Base-by-base conservation (phyloP, 2,329 filamentous ascomycete species). In the Exophiala sideris region DNA sequence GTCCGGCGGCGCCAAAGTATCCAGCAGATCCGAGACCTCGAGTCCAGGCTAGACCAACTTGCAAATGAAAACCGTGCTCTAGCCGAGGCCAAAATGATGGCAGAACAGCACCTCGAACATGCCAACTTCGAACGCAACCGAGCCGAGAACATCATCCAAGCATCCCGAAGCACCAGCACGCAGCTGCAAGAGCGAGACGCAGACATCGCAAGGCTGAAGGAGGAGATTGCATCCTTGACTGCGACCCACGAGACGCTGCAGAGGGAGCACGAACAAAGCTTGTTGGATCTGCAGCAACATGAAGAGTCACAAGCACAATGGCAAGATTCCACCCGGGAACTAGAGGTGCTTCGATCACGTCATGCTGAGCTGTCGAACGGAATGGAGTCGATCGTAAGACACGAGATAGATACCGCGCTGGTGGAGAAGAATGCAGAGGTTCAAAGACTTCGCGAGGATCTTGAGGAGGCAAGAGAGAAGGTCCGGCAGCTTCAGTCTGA, bases 1-100 rank as follows among this genome's bases (percentile, higher is more conserved):
- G 88, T 99, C 82, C 91, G 92, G 65, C 91, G 92, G 69, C 89
- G 92, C 68, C 94, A 96, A 74, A 97, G 92, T 79, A 92, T 97
- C 86, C 92, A 97, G 75, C 85, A 92, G 50, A 85, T 97, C 57
- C 75, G 81, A 68, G 92, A 99, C 66, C 85, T 99, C 68, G 91
- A 97, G 76, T 79, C 83, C 56, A 84, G 82, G 66, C 81, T 99
- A 65, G 90, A 96, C 64, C 87, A 92, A 71, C 79, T 99, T 61
- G 78, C 87, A 38, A 84, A 86, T 18, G 92, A 99, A 70, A 97
- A 97, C 68, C 85, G 86, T 52, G 76, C 84, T 58, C 83, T 99
- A 24, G 79, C 83, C 63, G 86, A 91, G 45, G 86, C 88, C 42
- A 86, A 86, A 64, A 72, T 79, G 49, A 81, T 82, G 45, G 83